Evolutionary conservation across 2,329 filamentous ascomycete species (phyloP).

Genomic region (Sarocladium oryzae): DNA sequence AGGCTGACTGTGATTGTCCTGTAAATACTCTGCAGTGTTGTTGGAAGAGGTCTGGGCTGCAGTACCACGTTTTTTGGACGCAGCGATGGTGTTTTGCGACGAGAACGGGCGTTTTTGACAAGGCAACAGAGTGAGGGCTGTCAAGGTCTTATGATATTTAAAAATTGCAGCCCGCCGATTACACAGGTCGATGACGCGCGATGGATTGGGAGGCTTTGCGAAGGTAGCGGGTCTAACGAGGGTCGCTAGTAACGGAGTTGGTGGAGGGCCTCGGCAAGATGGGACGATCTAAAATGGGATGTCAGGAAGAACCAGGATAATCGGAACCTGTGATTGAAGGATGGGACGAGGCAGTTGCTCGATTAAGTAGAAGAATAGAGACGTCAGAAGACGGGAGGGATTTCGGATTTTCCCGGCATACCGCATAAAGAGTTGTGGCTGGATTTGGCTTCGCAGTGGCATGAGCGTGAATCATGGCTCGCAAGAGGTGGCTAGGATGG

Average conservation of each 20-base stretch:
- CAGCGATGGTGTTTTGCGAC: neutral
- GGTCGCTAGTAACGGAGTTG: constrained; percentile 3
- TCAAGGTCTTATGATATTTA: neutral
- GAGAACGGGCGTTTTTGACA: neutral
- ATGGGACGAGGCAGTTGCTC: too few species aligned
- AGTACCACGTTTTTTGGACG: neutral
- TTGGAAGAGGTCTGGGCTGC: neutral
- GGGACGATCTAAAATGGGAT: neutral
- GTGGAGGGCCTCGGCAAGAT: constrained; percentile 3
- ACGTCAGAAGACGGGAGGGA: neutral
- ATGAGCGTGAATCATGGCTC: neutral
- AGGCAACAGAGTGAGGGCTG: neutral
- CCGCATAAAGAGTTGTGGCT: neutral
- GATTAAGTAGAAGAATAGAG: neutral
- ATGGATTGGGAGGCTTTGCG: neutral
- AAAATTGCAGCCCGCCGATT: neutral
- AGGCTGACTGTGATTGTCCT: neutral
- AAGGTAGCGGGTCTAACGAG: neutral
- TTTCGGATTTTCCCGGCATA: neutral
- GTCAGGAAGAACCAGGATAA: neutral
- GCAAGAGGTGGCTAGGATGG: neutral
- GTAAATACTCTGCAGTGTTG: neutral
- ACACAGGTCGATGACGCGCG: constrained; percentile 4
- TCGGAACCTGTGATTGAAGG: neutral
- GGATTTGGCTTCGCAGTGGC: neutral